Base-by-base conservation (phyloP, 106 monocot genomes). In the Dioscorea zingiberensis region DNA sequence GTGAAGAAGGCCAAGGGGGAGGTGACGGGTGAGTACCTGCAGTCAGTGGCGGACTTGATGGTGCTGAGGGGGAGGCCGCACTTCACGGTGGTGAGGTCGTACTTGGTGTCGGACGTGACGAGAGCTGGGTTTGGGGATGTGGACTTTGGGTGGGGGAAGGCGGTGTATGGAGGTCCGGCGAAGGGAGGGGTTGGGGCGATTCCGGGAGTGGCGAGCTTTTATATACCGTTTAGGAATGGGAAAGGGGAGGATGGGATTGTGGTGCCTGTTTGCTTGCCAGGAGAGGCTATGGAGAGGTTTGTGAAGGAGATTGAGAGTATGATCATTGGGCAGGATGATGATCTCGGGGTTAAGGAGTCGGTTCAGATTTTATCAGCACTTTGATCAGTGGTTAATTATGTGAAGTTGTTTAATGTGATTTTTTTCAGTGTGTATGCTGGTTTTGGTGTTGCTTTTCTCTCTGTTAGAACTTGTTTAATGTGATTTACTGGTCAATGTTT, bases 61-160 rank as follows among this genome's bases (percentile, higher is more conserved):
- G 74, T 48, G 25, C 1, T 62, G 16, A 25, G 55, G 54, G 62
- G 75, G 55, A 17, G 62, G 12, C 55, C 64, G 16, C 21, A 27
- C 38, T 46, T 55, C 26, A 49, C 65, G 44, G 62, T n/a, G 22
- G 49, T 27, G 26, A 13, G 23, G 38, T n/a, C 46, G 38, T 38
- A 28, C 18, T 44, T 54, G 30, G 63, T 72, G 30, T 64, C 73
- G 64, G 64, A 73, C 28, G 27, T 65, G 23, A 56, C 55, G 13
- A 6, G 22, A 11, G 28, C 64, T 14, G 57, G 73, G 14, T 47
- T 58, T 49, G 12, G 27, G 22, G 54, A 57, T 1, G 24, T 73
- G 64, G 63, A 65, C 55, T 57, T 25, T n/a, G 59, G 71, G 19
- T 71, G 71, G 61, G 71, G 71, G 1, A 29, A 62, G 47, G 71